Percentiles rank a stretch among this genome's conserved stretches.
Conservation (phyloP, 2,329 filamentous ascomycete species). For the Zasmidium angulare region DNA sequence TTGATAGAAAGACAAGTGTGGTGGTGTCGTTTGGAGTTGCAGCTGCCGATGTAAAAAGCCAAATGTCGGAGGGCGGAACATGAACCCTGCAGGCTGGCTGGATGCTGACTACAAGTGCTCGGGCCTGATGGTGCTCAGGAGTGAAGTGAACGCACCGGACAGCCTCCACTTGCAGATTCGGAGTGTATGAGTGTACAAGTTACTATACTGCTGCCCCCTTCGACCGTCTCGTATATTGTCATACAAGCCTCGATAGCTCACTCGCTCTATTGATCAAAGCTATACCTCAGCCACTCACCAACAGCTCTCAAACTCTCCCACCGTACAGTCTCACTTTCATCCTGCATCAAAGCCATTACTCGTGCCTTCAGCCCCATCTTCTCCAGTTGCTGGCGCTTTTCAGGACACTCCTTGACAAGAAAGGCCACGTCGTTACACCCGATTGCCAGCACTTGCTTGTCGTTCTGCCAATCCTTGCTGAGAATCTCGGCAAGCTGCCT, state of each 20-base stretch:
- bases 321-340: constrained; percentile 80
- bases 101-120: too few species aligned
- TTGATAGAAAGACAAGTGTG: too few species aligned
- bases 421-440: constrained; percentile 90
- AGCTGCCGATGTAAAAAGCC: too few species aligned
- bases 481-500: constrained; percentile 84
- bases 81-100: too few species aligned
- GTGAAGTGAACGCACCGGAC: too few species aligned
- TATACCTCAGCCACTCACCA: constrained; percentile 73
- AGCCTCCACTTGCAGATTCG: too few species aligned
- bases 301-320: constrained; percentile 91
- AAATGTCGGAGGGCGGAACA: too few species aligned
- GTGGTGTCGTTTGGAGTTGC: too few species aligned
- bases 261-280: constrained; percentile 48
- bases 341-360: constrained; percentile 92
- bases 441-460: constrained; percentile 83
- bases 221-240: too few species aligned
- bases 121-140: too few species aligned
- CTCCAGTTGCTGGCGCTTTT: constrained; percentile 77
- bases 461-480: constrained; percentile 77
- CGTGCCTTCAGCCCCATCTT: constrained; percentile 80
- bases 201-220: too few species aligned
- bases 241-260: neutral
- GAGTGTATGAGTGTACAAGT: too few species aligned
- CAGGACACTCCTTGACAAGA: constrained; percentile 84